Base-by-base conservation (phyloP, 2,329 filamentous ascomycete species). In the Arthrobotrys pseudoclavata region DNA sequence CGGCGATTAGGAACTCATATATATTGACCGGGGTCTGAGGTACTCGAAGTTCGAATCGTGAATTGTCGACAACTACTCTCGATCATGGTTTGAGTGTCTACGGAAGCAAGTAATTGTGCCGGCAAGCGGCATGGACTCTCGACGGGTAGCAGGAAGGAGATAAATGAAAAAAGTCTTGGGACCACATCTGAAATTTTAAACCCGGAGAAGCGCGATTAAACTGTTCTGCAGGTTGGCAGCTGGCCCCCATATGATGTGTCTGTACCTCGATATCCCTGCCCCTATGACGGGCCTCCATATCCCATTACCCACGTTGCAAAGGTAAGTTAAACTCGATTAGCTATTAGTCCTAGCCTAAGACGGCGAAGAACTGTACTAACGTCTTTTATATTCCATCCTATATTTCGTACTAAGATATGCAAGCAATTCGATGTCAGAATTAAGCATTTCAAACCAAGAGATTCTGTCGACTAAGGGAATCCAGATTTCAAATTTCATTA, bases 1-100 rank as follows among this genome's bases (percentile, higher is more conserved):
- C 66, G 66, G 72, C 72, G 72, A 45, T 45, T 76, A 60, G 22
- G 64, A 64, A 48, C 34, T 76, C 72, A 69, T 69, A 76, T 69
- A 70, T 53, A 42, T 63, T 67, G 37, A 50, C 42, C 48, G 15
- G 26, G 57, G 62, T 69, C 40, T 34, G 55, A 42, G 24, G 12
- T 40, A 22, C 53, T 60, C 34, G 31, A 42, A 42, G 53, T 60
- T 60, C 55, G 55, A 60, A 42, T 60, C 20, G 31, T 69, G 60
- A 26, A 52, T 57, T 66, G 57, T 67, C 47, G 64, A 69, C 48
- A 34, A 26, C 22, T 29, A 29, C 57, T 60, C 71, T 53, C 63
- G 72, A 64, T 66, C 72, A 76, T 76, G 64, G 29, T 64, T 53
- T 26, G 55, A 47, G 18, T 63, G 22, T 61, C 31, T 57, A 57